Conservation (phyloP, 306 rosid species). For the Prunus padus region DNA sequence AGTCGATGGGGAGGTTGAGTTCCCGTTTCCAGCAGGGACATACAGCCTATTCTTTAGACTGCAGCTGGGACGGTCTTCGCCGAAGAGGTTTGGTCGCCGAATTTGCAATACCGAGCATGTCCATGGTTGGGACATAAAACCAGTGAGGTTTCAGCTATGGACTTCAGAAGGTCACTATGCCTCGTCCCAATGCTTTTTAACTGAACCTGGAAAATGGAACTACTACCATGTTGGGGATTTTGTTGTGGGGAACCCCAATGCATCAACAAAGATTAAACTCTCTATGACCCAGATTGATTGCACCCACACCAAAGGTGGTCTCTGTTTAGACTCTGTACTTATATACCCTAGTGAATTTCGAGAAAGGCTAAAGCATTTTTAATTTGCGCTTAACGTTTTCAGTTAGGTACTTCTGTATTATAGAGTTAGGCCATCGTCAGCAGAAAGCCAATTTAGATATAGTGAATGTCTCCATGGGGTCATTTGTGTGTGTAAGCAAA, state of each 20-base stretch:
- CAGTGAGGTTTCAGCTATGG: slow-evolving; percentile 78
- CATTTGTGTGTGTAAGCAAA: slow-evolving; percentile 25
- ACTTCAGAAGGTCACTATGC: slow-evolving; percentile 77
- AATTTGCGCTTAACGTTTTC: slow-evolving; percentile 21
- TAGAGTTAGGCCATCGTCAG: slow-evolving; percentile 29
- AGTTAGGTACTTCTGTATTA: slow-evolving; percentile 18
- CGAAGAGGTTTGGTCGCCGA: slow-evolving; percentile 68
- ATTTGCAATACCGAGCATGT: slow-evolving; percentile 69
- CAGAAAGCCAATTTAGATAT: slow-evolving; percentile 34
- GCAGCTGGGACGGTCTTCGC: slow-evolving; percentile 62
- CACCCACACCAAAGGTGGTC: slow-evolving; percentile 96
- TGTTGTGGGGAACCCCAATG: slow-evolving; percentile 54
- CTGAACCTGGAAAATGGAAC: slow-evolving; percentile 73
- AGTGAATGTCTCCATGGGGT: slow-evolving; percentile 41
- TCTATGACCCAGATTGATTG: slow-evolving; percentile 98
- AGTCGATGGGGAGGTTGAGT: slow-evolving; percentile 90
- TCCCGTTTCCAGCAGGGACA: slow-evolving; percentile 83
- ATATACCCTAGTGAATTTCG: slow-evolving; percentile 57
- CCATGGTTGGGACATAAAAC: slow-evolving; percentile 95
- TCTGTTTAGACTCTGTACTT: slow-evolving; percentile 81
- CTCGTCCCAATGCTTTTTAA: slow-evolving; percentile 59
- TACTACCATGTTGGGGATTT: slow-evolving; percentile 79
- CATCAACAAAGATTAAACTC: slow-evolving; percentile 62
- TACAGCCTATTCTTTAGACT: slow-evolving; percentile 77
- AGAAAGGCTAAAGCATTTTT: slow-evolving; percentile 61